Percentiles rank a stretch among this genome's conserved stretches.
Evolutionary conservation across 2,329 filamentous ascomycete species (phyloP).

Genomic region (Phoma sp.): DNA sequence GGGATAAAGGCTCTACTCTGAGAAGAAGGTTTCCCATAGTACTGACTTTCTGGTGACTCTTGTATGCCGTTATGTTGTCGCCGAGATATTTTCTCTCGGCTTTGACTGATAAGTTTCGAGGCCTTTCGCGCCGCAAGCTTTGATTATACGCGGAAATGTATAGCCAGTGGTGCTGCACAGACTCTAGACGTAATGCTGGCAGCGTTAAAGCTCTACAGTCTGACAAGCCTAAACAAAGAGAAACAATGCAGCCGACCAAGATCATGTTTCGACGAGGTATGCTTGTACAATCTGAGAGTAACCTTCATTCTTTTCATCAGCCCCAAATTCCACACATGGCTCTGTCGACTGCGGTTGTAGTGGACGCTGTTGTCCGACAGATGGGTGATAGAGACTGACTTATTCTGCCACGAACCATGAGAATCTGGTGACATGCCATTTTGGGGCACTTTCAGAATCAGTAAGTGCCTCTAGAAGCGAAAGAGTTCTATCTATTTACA

Average conservation of each 20-base stretch:
- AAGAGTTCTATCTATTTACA: background rate
- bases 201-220: background rate
- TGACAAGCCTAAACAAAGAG: background rate
- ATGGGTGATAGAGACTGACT: no score
- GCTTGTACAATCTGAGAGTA: background rate
- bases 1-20: no score
- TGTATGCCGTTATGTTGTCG: background rate
- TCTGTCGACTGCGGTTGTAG: no score
- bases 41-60: background rate
- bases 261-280: background rate
- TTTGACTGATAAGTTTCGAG: slow-evolving; percentile 52
- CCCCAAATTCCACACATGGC: no score
- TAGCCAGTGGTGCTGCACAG: slow-evolving; percentile 34
- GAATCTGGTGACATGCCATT: background rate
- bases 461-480: background rate
- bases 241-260: background rate
- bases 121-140: slow-evolving; percentile 52
- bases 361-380: no score
- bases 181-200: slow-evolving; percentile 30
- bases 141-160: slow-evolving; percentile 45
- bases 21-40: no score
- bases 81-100: slow-evolving; percentile 56
- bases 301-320: no score
- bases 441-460: background rate
- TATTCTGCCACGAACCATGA: background rate